Conservation (phyloP, 768 basidiomycete species). For the Auricularia heimuer region DNA sequence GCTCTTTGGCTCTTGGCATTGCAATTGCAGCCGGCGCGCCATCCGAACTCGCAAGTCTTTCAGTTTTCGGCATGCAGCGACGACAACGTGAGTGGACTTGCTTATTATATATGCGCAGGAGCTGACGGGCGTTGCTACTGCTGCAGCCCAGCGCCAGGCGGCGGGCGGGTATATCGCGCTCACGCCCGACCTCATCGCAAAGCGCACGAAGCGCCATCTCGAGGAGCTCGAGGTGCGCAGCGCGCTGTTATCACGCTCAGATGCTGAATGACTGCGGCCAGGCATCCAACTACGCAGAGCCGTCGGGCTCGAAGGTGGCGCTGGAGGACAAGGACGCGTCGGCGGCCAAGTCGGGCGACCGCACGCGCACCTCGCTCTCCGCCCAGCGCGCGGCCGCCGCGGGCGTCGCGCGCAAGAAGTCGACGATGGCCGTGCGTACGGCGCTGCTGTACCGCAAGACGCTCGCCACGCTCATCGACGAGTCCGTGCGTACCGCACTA, state of each 20-base stretch:
- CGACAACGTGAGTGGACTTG: too few relatives aligned
- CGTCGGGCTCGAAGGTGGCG: conserved; percentile 30
- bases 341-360: conserved; percentile 40
- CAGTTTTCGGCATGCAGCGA: too few relatives aligned
- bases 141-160: conserved; percentile 40
- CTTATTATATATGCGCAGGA: too few relatives aligned
- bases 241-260: too few relatives aligned
- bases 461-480: conserved; percentile 60
- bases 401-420: conserved; percentile 53
- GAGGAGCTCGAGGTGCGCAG: conserved; percentile 70
- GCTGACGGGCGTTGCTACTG: conserved; percentile 20
- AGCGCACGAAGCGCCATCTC: conserved; percentile 66
- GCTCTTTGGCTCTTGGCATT: too few relatives aligned
- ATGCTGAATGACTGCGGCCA: too few relatives aligned
- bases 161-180: conserved; percentile 29
- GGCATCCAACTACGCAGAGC: conserved; percentile 73
- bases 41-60: too few relatives aligned
- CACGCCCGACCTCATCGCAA: conserved; percentile 58
- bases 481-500: conserved; percentile 48
- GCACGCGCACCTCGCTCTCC: conserved; percentile 69
- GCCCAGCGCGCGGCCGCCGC: conserved; percentile 53
- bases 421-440: conserved; percentile 68
- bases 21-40: too few relatives aligned
- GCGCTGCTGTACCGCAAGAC: conserved; percentile 79
- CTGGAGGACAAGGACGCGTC: conserved; percentile 38